Evolutionary conservation across 2,329 filamentous ascomycete species (phyloP), one percentile per base, ranked within the genome.

Genomic region (Arthrobotrys entomopaga): DNA sequence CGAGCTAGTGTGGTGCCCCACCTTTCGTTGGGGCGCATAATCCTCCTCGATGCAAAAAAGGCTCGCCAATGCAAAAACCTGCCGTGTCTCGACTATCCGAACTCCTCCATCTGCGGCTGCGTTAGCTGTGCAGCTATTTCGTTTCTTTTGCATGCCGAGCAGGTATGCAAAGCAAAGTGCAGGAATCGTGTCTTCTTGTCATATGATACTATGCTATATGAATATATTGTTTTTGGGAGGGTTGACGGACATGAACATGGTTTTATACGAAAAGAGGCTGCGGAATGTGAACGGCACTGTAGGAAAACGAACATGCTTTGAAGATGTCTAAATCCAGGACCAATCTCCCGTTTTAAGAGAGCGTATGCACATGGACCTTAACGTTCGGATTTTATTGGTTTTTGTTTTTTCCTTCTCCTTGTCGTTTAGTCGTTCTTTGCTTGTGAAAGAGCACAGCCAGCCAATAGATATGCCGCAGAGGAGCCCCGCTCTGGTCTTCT

Each of bases 401-500:
- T 57, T 50, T 56, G 50, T 46, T 42, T 26, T 50, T 59, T 43
- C n/a, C 13, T 66, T 46, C 40, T 15, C 42, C 11, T 46, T 46
- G 42, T 7, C 16, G 4, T 15, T n/a, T 2, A 46, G 42, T 34
- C 7, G 24, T 26, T 3, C 24, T 34, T 34, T 34, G 29, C 29
- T 34, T 34, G 42, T 46, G 13, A 46, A 19, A 24, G 29, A 43
- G 29, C 42, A 61, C 46, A 42, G 67, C 54, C 43, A 52, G 61
- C 69, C 63, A 66, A 66, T 66, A 40, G 53, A 66, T 24, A 52
- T 13, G 26, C 15, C 53, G 54, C 29, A 7, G 19, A 57, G 49
- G 61, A 73, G 69, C 69, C 69, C 69, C 69, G 69, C 69, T 73
- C 59, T 61, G 34, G 38, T 60, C 60, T n/a, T n/a, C 29, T 34